phyloP scores from a whole-genome alignment of 2,329 filamentous ascomycete species.

The Scleromitrula shiraiana region DNA sequence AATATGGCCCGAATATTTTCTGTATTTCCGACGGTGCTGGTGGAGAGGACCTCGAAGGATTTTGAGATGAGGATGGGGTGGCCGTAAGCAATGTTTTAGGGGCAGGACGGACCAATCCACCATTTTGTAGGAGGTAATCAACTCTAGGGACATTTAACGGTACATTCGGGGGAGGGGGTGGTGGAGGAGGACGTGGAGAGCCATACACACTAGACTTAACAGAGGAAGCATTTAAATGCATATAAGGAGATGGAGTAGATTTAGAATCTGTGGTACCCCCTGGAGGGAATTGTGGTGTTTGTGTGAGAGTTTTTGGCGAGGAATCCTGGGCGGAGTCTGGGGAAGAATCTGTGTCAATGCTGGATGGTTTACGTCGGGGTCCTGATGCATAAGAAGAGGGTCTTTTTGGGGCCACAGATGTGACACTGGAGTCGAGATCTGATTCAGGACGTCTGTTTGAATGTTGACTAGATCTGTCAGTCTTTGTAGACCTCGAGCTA shows the following conservation, averaged over 20 bases:
- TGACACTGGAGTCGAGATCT: conserved; percentile 31
- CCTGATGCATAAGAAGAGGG: conserved; percentile 35
- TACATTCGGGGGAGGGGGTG: conserved; percentile 51
- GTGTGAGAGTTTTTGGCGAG: conserved; percentile 54
- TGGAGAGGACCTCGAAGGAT: conserved; percentile 32
- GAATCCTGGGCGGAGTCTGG: conserved; percentile 44
- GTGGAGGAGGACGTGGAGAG: conserved; percentile 55
- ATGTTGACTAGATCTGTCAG: conserved; percentile 29
- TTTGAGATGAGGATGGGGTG: conserved; percentile 46
- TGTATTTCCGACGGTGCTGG: conserved; percentile 48
- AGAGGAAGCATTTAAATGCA: conserved; percentile 31
- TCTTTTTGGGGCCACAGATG: conserved; percentile 33
- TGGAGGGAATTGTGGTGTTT: conserved; percentile 40
- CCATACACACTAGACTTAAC: conserved; percentile 23
- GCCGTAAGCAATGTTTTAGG: conserved; percentile 66
- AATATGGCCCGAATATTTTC: conserved; percentile 74
- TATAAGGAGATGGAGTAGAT: conserved; percentile 26
- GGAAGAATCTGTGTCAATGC: conserved; percentile 32
- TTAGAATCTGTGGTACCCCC: conserved; percentile 21
- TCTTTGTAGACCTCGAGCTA: conserved; percentile 15
- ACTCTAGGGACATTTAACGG: conserved; percentile 69
- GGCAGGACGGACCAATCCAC: conserved; percentile 64
- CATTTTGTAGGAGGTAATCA: conserved; percentile 86
- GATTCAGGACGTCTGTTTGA: conserved; percentile 23
- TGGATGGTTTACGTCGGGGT: conserved; percentile 14